Percentiles rank a stretch among this genome's conserved stretches.
Evolutionary conservation across 495 filamentous ascomycete species (phyloP).

Genomic region (Annulohypoxylon moriforme): DNA sequence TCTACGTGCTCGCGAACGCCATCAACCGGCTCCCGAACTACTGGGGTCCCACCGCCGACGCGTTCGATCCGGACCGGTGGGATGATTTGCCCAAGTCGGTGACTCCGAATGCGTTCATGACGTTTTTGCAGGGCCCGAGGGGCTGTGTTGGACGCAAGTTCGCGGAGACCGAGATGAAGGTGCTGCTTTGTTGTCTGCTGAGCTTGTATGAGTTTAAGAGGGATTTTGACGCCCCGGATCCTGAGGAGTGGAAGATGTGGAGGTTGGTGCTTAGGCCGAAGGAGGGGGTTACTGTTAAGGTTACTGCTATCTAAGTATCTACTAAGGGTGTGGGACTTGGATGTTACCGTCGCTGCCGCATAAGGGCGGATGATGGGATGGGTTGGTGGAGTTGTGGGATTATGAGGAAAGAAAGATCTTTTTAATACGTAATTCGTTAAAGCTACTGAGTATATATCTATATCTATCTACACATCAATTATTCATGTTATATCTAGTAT

Average conservation of each 20-base stretch:
- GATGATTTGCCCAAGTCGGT: constrained; percentile 48
- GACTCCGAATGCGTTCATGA: constrained; percentile 52
- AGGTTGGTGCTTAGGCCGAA: constrained; percentile 62
- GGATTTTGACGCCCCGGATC: constrained; percentile 54
- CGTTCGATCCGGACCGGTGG: constrained; percentile 57
- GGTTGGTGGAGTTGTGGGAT: not conserved
- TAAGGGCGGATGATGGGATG: too few species aligned
- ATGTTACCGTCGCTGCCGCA: too few species aligned
- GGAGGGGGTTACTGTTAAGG: constrained; percentile 60
- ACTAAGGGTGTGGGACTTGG: not conserved
- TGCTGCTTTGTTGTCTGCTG: constrained; percentile 50
- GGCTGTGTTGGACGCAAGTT: constrained; percentile 57
- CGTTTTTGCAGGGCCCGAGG: constrained; percentile 54
- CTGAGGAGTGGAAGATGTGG: constrained; percentile 67
- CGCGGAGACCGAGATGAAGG: constrained; percentile 57
- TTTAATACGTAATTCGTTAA: not conserved
- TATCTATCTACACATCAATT: not conserved
- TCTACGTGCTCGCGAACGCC: constrained; percentile 52
- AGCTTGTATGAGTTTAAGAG: constrained; percentile 52
- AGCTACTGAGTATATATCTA: constrained; percentile 11
- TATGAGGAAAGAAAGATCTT: not conserved
- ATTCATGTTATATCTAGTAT: not conserved
- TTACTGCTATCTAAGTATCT: constrained; percentile 40
- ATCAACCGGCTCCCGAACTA: constrained; percentile 53
- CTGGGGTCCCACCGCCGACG: constrained; percentile 52